Base-by-base conservation (phyloP, 805 yeast species). In the Pichia californica region DNA sequence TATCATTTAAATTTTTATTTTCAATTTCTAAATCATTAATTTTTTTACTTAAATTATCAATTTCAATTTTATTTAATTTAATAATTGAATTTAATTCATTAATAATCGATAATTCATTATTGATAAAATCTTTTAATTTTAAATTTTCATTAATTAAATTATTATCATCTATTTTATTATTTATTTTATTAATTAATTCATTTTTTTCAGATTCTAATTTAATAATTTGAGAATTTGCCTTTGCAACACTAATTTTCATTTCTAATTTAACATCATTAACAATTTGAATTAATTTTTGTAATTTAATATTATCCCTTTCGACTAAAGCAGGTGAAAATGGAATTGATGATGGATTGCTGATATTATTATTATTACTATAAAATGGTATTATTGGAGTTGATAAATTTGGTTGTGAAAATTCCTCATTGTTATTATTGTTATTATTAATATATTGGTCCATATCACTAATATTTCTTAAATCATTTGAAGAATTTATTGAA, bases 181-280 rank as follows among this genome's bases (percentile, higher is more conserved):
- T 37, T 14, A 49, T 31, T 36, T 40, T 18, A n/a, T 36, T 35
- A 26, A 32, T 19, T 23, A 41, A 42, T 38, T 49, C 52, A 13
- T 44, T 43, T 33, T 52, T 57, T 44, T 69, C 67, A 13, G 44
- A 25, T 46, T 80, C 85, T 29, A 83, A 63, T 18, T 54, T 53
- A 19, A 59, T 60, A 19, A 83, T 78, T 44, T 72, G 73, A 16
- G 69, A 69, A 50, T 79, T 74, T 0, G 88, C 89, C 39, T 68
- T 63, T 39, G 65, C 68, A 49, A 83, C 80, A 49, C 78, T 81
- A 5, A 61, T 60, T 44, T 68, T 70, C 49, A 77, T 72, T 34
- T 69, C 69, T 3, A 50, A 18, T 48, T 68, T 73, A 41, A 76
- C 54, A 11, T 58, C 56, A 21, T 46, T 51, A n/a, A 63, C 44